phyloP scores from a whole-genome alignment of 2,329 filamentous ascomycete species.

The Clarireedia sp. region DNA sequence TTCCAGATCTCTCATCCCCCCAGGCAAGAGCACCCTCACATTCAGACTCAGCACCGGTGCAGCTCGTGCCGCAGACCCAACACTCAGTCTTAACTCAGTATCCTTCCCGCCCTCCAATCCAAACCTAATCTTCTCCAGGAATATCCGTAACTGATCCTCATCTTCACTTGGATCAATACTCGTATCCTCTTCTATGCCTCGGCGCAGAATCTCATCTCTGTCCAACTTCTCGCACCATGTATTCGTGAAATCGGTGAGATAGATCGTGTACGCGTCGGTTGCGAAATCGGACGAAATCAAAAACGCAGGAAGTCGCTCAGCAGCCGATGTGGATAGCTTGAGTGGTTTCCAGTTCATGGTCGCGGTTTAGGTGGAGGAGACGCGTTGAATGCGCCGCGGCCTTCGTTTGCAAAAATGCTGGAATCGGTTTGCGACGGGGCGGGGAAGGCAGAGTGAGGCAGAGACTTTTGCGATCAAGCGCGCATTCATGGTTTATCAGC shows the following conservation, averaged over 20 bases:
- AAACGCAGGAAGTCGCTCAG: constrained; percentile 45
- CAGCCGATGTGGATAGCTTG: constrained; percentile 12
- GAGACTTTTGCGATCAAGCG: background rate
- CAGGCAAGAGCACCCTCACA: constrained; percentile 52
- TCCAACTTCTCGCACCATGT: constrained; percentile 65
- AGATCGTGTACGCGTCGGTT: constrained; percentile 51
- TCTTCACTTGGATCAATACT: constrained; percentile 64
- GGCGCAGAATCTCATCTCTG: constrained; percentile 51
- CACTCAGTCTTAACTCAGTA: constrained; percentile 36
- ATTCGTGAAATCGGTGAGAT: constrained; percentile 63
- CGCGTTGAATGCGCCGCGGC: background rate
- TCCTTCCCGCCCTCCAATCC: constrained; percentile 37
- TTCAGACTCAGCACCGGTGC: constrained; percentile 29
- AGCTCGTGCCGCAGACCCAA: constrained; percentile 29
- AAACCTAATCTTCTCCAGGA: constrained; percentile 55
- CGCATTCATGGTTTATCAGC: background rate
- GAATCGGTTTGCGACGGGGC: background rate
- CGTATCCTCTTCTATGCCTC: constrained; percentile 55
- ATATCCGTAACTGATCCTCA: constrained; percentile 56
- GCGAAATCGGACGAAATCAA: constrained; percentile 53
- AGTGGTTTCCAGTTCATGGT: constrained; percentile 25
- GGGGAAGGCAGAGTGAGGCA: background rate
- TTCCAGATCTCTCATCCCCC: constrained; percentile 51
- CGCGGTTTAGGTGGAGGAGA: background rate
- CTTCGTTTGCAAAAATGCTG: background rate